phyloP scores from a whole-genome alignment of 140 eudicot species.

The Flaveria floridana region DNA sequence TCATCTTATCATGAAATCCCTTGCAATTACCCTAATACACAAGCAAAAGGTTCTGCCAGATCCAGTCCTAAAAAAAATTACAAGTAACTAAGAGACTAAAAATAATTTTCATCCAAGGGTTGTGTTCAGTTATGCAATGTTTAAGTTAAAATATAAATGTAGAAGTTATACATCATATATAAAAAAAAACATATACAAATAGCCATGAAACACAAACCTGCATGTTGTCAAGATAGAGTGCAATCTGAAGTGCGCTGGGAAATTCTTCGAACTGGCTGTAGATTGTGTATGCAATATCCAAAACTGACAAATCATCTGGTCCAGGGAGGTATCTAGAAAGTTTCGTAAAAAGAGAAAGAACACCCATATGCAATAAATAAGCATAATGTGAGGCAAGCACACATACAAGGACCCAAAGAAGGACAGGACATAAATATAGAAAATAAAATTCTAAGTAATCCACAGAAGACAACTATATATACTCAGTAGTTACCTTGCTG shows the following conservation, averaged over 20 bases:
- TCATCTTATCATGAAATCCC: neutral
- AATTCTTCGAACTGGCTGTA: slow-evolving; percentile 71
- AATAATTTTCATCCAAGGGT: slow-evolving; percentile 5
- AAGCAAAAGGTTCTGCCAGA: neutral
- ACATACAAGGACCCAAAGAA: neutral
- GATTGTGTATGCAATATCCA: slow-evolving; percentile 75
- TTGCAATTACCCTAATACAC: neutral
- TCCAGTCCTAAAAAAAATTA: neutral
- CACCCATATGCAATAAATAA: slow-evolving; percentile 10
- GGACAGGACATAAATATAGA: neutral
- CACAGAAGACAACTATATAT: slow-evolving; percentile 6
- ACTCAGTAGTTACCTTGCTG: slow-evolving; percentile 54
- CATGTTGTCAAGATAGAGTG: slow-evolving; percentile 73
- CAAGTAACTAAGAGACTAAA: neutral
- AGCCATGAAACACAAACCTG: slow-evolving; percentile 46
- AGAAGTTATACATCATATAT: neutral
- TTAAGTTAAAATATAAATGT: neutral
- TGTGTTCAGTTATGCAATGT: slow-evolving; percentile 11
- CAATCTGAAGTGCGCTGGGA: slow-evolving; percentile 87
- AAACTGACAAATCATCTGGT: slow-evolving; percentile 83
- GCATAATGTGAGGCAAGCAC: neutral
- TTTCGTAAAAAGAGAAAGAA: neutral
- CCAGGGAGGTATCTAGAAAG: slow-evolving; percentile 83
- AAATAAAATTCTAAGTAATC: neutral
- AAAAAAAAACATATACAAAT: neutral